Evolutionary conservation across 148 eudicot species (phyloP).

Genomic region (Diospyros kaki): DNA sequence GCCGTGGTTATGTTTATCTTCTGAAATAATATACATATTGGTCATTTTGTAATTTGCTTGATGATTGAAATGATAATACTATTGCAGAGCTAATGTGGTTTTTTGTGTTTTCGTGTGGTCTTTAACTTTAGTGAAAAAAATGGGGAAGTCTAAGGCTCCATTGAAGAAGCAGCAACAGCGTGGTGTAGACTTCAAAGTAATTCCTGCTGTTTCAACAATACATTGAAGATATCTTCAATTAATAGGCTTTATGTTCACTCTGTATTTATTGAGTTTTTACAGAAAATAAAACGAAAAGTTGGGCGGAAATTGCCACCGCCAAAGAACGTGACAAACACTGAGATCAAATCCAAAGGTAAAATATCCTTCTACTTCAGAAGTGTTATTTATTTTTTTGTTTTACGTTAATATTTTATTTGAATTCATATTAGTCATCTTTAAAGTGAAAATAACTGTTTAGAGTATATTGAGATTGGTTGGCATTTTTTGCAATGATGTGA

Average conservation of each 20-base stretch:
- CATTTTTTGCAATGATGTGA: neutral
- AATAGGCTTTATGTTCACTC: neutral
- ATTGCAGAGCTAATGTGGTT: neutral
- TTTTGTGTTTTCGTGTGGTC: neutral
- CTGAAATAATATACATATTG: no score
- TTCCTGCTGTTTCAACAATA: neutral
- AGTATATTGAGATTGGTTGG: neutral
- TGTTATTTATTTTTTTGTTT: neutral
- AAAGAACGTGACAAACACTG: slow-evolving; percentile 76
- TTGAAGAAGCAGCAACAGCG: slow-evolving; percentile 49
- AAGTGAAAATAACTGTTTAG: neutral
- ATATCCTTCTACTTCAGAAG: neutral
- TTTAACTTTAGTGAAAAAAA: slow-evolving; percentile 11
- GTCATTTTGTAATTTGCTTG: no score
- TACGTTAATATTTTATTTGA: neutral
- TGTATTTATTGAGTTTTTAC: slow-evolving; percentile 10
- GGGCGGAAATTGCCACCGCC: slow-evolving; percentile 93
- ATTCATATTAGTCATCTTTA: neutral
- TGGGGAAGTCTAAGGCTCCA: slow-evolving; percentile 52
- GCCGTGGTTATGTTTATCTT: no score
- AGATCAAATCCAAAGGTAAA: slow-evolving; percentile 77
- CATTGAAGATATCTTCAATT: neutral
- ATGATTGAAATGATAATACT: neutral
- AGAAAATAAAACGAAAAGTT: slow-evolving; percentile 82
- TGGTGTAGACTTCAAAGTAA: slow-evolving; percentile 72